phyloP scores from a whole-genome alignment of 139 green algal genomes.

The Asterochloris sp. region DNA sequence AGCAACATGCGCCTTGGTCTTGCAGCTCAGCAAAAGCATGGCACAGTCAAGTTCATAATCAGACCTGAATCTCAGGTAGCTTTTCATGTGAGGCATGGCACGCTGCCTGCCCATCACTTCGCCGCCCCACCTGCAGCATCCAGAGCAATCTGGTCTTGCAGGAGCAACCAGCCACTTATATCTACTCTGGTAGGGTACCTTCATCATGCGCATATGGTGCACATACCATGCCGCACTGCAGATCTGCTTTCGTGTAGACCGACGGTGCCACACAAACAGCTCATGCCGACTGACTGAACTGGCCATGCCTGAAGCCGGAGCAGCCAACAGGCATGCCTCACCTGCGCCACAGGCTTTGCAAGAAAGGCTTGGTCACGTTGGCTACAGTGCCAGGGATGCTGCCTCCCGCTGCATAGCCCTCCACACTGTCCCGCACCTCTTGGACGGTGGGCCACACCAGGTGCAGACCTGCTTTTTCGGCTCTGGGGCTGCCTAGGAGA shows the following conservation, averaged over 20 bases:
- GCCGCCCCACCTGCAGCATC: slow-evolving; percentile 49
- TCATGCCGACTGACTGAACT: neutral
- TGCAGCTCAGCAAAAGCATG: neutral
- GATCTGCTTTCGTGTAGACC: neutral
- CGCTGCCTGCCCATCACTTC: slow-evolving; percentile 43
- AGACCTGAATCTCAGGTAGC: slow-evolving; percentile 46
- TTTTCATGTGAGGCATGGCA: slow-evolving; percentile 86
- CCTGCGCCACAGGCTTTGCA: slow-evolving; percentile 43
- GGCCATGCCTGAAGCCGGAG: neutral
- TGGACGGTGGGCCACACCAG: slow-evolving; percentile 66
- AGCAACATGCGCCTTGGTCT: neutral
- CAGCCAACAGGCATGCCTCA: slow-evolving; percentile 8
- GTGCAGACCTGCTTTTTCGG: slow-evolving; percentile 20
- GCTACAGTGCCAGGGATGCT: slow-evolving; percentile 54
- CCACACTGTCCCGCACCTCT: slow-evolving; percentile 59
- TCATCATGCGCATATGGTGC: neutral
- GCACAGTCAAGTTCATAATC: neutral
- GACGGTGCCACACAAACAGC: neutral
- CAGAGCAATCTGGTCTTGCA: neutral
- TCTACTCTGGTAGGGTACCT: neutral
- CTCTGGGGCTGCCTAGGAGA: no score
- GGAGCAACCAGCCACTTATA: neutral
- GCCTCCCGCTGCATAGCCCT: slow-evolving; percentile 65
- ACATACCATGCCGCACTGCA: neutral
- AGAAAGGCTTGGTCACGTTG: slow-evolving; percentile 67